Evolutionary conservation across 2,329 filamentous ascomycete species (phyloP).

Genomic region (Epichloe glyceriae): DNA sequence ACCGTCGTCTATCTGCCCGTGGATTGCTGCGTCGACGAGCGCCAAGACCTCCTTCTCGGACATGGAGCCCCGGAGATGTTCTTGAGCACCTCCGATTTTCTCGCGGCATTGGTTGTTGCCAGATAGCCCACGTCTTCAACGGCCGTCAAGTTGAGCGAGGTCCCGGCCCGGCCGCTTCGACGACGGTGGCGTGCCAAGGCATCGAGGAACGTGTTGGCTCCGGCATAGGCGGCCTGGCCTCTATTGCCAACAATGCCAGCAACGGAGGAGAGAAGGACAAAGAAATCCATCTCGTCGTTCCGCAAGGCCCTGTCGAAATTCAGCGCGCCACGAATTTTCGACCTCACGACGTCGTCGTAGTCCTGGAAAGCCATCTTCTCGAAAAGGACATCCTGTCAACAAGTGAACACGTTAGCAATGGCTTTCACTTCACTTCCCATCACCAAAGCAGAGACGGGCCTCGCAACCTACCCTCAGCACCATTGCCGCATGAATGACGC

Average conservation of each 20-base stretch:
- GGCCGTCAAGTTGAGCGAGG: slow-evolving; percentile 38
- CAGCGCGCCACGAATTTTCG: slow-evolving; percentile 40
- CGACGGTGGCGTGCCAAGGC: slow-evolving; percentile 23
- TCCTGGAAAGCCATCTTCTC: slow-evolving; percentile 39
- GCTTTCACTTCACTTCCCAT: too few relatives aligned
- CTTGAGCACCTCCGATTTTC: slow-evolving; percentile 32
- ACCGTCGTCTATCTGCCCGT: slow-evolving; percentile 25
- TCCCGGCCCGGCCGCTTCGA: slow-evolving; percentile 27
- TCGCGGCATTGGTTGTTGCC: slow-evolving; percentile 21
- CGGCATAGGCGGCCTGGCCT: slow-evolving; percentile 39
- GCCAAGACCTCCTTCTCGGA: slow-evolving; percentile 41
- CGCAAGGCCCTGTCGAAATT: slow-evolving; percentile 37
- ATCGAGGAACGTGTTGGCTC: slow-evolving; percentile 33
- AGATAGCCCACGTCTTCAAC: slow-evolving; percentile 38
- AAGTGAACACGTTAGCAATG: neutral
- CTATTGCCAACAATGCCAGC: slow-evolving; percentile 37
- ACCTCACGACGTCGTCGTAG: slow-evolving; percentile 33
- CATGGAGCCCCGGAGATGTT: slow-evolving; percentile 35
- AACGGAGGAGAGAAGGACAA: slow-evolving; percentile 39
- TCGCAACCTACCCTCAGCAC: slow-evolving; percentile 19
- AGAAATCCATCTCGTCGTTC: slow-evolving; percentile 34
- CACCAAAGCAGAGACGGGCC: too few relatives aligned
- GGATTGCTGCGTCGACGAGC: slow-evolving; percentile 37
- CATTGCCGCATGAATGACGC: slow-evolving; percentile 33
- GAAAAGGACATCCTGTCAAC: slow-evolving; percentile 30